Percentiles rank a stretch among this genome's conserved stretches.
Evolutionary conservation across 2,329 filamentous ascomycete genomes (phyloP).

Genomic region (Escovopsis sp.): DNA sequence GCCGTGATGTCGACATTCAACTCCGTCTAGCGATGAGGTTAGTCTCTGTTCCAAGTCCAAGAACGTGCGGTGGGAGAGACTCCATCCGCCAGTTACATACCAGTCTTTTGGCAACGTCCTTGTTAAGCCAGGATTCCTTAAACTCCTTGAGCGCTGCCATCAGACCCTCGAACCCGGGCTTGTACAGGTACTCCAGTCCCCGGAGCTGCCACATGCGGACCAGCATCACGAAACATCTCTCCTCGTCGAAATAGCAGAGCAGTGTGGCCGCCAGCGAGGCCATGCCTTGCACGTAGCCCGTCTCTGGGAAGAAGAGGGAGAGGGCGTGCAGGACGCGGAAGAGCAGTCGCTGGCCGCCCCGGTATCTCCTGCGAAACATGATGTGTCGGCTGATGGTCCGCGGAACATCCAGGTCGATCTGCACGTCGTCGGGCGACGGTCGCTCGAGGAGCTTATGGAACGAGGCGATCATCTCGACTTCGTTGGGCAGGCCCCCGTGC

Average conservation of each 20-base stretch:
- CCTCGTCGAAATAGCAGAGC: constrained; percentile 93
- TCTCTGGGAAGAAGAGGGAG: constrained; percentile 79
- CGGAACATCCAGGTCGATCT: constrained; percentile 95
- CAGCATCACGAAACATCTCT: constrained; percentile 87
- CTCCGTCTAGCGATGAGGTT: constrained; percentile 38
- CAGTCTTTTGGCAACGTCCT: constrained; percentile 67
- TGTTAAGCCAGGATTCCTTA: constrained; percentile 68
- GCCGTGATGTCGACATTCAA: constrained; percentile 72
- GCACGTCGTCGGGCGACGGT: constrained; percentile 77
- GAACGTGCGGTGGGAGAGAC: constrained; percentile 19
- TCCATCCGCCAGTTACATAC: constrained; percentile 29
- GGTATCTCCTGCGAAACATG: constrained; percentile 88
- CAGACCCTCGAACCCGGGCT: constrained; percentile 68
- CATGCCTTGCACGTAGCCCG: constrained; percentile 97
- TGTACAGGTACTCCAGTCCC: constrained; percentile 73
- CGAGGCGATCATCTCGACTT: constrained; percentile 55
- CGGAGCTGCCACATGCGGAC: constrained; percentile 87
- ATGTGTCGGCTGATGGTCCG: constrained; percentile 90
- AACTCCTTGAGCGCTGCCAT: constrained; percentile 80
- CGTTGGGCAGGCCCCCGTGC: constrained; percentile 42
- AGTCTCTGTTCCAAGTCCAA: no score
- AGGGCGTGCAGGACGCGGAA: constrained; percentile 88
- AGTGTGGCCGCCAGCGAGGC: constrained; percentile 82
- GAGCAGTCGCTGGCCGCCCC: constrained; percentile 78
- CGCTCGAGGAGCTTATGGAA: constrained; percentile 61